Evolutionary conservation across 352 stramenopile species (phyloP), one percentile per base, ranked within the genome.

Genomic region (Globisporangium iwayamae): DNA sequence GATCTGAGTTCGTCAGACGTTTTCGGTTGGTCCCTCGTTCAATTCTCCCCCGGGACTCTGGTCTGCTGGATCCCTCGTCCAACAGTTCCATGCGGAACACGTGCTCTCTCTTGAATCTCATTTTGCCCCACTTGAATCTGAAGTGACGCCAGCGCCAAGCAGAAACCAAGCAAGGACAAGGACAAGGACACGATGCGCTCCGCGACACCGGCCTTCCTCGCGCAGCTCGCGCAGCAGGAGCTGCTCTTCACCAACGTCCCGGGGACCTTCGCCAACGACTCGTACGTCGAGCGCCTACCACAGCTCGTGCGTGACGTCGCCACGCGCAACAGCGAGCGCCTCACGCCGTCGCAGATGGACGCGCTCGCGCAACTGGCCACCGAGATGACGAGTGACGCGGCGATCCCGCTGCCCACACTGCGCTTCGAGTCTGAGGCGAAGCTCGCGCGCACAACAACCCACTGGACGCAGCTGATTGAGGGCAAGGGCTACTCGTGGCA

Each of bases 241-340:
- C 64, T 89, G 22, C 58, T 92, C 53, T 78, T 70, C 50, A 74
- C 78, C 7, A 78, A 80, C 61, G 72, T 78, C 47, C 56, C 65
- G 8, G 80, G 77, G 60, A 83, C 79, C 13, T 89, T 91, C 52
- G 73, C 82, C 14, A 76, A 88, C 50, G 76, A 89, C 45, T 87
- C 79, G 54, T 89, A 81, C 71, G 70, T 70, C 20, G 70, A 78
- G 16, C 76, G 82, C 51, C 66, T 91, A 20, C 82, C 82, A 5
- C 64, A 71, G 56, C 75, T 91, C n/a, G 68, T 91, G 6, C 72
- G 65, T 38, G 82, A 91, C 60, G 82, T 85, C 10, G 79, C 74
- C 20, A 52, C 53, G 32, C 74, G 73, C 66, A 91, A 91, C 62
- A 60, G 57, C 14, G 30, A 73, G 10, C 72, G 64, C 6, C 77